phyloP scores from a whole-genome alignment of 441 rosid species.

The Brassica balearica region DNA sequence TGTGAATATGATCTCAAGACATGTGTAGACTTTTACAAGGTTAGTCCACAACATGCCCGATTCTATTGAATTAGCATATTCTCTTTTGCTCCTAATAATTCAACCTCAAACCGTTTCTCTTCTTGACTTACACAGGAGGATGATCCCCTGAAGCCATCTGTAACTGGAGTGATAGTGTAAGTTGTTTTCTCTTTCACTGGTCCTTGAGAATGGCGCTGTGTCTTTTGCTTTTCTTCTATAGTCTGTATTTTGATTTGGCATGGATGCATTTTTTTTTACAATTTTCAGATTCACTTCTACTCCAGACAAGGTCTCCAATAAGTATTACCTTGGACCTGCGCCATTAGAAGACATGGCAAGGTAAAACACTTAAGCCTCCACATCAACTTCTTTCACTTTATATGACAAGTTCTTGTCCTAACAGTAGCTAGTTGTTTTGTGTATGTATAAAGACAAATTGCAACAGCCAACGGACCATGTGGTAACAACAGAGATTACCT shows the following conservation, averaged over 20 bases:
- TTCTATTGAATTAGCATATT: neutral
- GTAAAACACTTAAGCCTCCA: slow-evolving; percentile 45
- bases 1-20: slow-evolving; percentile 91
- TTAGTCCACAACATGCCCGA: slow-evolving; percentile 24
- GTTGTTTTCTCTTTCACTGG: slow-evolving; percentile 43
- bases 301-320: slow-evolving; percentile 80
- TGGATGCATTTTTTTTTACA: slow-evolving; percentile 12
- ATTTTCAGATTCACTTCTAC: slow-evolving; percentile 88
- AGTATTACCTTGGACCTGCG: slow-evolving; percentile 92
- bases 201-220: neutral
- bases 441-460: slow-evolving; percentile 71
- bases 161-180: slow-evolving; percentile 89
- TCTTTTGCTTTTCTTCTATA: neutral
- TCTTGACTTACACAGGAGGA: slow-evolving; percentile 58
- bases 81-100: slow-evolving; percentile 1
- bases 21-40: slow-evolving; percentile 80
- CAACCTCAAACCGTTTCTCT: slow-evolving; percentile 4
- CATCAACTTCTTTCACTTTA: neutral
- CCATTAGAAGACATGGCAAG: slow-evolving; percentile 93
- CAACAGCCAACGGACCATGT: slow-evolving; percentile 92
- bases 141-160: slow-evolving; percentile 60
- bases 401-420: neutral
- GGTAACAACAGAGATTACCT: slow-evolving; percentile 97
- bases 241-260: neutral
- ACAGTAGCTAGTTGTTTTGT: slow-evolving; percentile 1